Evolutionary conservation across 306 rosid genomes (phyloP), one percentile per base, ranked within the genome.

Genomic region (Alnus glutinosa): DNA sequence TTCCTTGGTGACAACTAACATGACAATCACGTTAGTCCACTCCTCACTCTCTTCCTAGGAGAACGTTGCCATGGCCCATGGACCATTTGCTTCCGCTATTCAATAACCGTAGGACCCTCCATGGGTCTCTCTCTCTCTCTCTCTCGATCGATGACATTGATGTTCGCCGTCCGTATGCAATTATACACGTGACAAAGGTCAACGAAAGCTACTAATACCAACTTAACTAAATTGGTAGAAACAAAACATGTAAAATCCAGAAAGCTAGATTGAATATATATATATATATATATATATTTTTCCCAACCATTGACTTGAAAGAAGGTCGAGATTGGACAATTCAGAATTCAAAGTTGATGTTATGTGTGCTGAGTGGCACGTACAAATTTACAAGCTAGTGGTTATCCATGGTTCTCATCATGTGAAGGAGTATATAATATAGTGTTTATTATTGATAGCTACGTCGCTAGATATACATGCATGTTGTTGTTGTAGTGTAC

Each of bases 21-120:
- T 94, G 96, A 77, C 79, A 50, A 85, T 83, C 92, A 91, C 89
- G 92, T 89, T 94, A 83, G 79, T 81, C 81, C 88, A 83, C 78
- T 81, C 79, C 84, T 66, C 85, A 78, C 71, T 77, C 83, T 78
- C 73, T 82, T 79, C 79, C 85, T 63, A 81, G 88, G 83, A 85
- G 92, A 91, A 89, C 11, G 88, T 71, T 76, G 76, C 82, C 88
- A 71, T 80, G 93, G 89, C 76, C 93, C 91, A 78, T 80, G 93
- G 89, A 78, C 93, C 91, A 78, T 78, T 67, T 87, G 92, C 81
- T 81, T 78, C 87, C 78, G 55, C 75, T 74, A 75, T 88, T 88
- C 81, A 88, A 80, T 88, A 75, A 36, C 77, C 77, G 79, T 90
- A 59, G 87, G 88, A 23, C 93, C 92, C 79, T 14, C 64, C 6